phyloP scores from a whole-genome alignment of 176 grass and related monocot genomes.

The Ensete glaucum region DNA sequence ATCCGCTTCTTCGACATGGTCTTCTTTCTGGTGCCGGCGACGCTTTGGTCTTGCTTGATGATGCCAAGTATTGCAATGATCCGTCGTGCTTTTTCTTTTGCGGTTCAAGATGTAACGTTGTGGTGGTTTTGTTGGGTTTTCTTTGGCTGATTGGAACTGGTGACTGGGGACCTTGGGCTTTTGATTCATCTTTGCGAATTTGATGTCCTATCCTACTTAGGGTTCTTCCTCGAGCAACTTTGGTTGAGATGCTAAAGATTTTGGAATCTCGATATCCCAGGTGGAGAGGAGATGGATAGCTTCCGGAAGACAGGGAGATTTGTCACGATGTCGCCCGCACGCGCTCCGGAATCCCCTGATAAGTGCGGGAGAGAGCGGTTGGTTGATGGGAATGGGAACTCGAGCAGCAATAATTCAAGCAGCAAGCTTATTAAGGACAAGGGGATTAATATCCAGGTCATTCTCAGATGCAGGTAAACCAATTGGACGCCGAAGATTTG shows the following conservation, averaged over 20 bases:
- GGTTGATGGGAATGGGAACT: conserved; percentile 3
- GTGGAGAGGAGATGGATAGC: conserved; percentile 4
- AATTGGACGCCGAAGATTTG: background rate
- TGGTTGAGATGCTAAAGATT: background rate
- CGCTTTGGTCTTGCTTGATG: background rate
- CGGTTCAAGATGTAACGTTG: background rate
- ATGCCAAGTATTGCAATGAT: background rate
- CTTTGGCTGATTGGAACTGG: background rate
- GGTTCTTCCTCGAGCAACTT: background rate
- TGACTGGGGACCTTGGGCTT: background rate
- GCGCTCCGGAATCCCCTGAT: background rate
- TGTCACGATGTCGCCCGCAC: conserved; percentile 5
- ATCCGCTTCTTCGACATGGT: background rate
- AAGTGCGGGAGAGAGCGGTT: conserved; percentile 6
- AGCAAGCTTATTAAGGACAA: conserved; percentile 32
- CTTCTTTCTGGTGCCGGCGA: background rate
- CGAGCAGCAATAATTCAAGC: background rate
- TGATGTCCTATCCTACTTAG: background rate
- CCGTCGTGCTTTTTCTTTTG: background rate
- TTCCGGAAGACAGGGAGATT: conserved; percentile 5
- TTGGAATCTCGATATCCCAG: background rate
- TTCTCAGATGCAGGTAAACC: conserved; percentile 81
- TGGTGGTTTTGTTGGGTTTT: background rate
- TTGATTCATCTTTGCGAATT: background rate
- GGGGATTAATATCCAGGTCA: conserved; percentile 68